Base-by-base conservation (phyloP, 129 eudicot genomes). In the Centella asiatica region DNA sequence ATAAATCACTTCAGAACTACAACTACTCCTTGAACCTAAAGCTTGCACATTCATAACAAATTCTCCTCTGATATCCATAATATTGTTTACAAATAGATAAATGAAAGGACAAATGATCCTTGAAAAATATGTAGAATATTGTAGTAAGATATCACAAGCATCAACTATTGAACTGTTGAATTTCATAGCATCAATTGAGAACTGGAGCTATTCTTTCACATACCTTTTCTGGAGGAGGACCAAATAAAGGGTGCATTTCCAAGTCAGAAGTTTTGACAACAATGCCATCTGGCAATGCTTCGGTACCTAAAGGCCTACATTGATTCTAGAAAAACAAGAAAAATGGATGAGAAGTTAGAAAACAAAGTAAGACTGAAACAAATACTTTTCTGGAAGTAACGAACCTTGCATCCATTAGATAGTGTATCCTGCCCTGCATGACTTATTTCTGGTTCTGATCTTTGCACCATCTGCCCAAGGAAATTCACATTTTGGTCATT, bases 171-270 rank as follows among this genome's bases (percentile, higher is more conserved):
- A n/a, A n/a, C n/a, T n/a, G n/a, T n/a, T n/a, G n/a, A n/a, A n/a
- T n/a, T n/a, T n/a, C n/a, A n/a, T n/a, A n/a, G n/a, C n/a, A n/a
- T n/a, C n/a, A n/a, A n/a, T n/a, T n/a, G n/a, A n/a, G n/a, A n/a
- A n/a, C n/a, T n/a, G n/a, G n/a, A n/a, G n/a, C n/a, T 22, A 11
- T 4, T 42, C 4, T 42, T 24, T 27, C 25, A 55, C 73, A 27
- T 69, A 74, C 76, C 51, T 52, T 64, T 58, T 64, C 60, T 17
- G 36, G 19, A 57, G 80, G 60, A 29, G 76, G 62, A 34, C 95
- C 98, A 77, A 83, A 75, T 62, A 90, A 67, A 47, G 90, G 90
- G 36, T 74, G 78, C 94, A 90, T 81, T 62, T 78, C 80, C 80
- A 86, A 71, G 77, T 84, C 78, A 49, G 98, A 84, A 42, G 89